phyloP scores from a whole-genome alignment of 768 basidiomycete species.

The Gyrodon lividus region DNA sequence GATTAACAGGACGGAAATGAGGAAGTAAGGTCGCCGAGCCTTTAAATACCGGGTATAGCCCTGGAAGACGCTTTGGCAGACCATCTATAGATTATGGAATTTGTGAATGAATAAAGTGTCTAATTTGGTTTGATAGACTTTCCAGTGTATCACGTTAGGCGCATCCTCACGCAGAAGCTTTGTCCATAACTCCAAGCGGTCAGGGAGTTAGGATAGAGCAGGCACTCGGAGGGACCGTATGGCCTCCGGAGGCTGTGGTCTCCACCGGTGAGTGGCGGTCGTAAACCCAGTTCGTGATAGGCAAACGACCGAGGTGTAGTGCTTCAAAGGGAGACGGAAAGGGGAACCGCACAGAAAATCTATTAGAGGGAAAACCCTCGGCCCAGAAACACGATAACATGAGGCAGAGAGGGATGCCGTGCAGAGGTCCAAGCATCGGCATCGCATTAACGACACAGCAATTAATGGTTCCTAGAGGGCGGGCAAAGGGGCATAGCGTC shows the following conservation, averaged over 20 bases:
- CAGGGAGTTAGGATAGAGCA: conserved; percentile 4
- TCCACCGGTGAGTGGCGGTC: conserved; percentile 12
- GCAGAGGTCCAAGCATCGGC: conserved; percentile 12
- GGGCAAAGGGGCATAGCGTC: background rate
- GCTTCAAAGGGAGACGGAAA: background rate
- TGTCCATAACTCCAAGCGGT: background rate
- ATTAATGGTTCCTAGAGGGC: background rate
- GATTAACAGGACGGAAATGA: conserved; percentile 7
- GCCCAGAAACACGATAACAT: conserved; percentile 1
- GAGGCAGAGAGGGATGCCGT: conserved; percentile 19
- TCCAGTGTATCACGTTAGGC: conserved; percentile 30
- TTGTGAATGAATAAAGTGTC: too few species aligned
- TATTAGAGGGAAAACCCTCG: background rate
- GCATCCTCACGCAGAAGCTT: background rate
- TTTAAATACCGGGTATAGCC: conserved; percentile 23
- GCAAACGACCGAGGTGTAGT: background rate
- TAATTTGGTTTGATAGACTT: conserved; percentile 18
- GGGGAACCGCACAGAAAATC: background rate
- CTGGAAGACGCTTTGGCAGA: conserved; percentile 19
- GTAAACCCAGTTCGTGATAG: background rate
- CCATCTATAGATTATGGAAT: conserved; percentile 19
- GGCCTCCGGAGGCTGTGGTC: conserved; percentile 22
- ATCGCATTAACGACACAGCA: conserved; percentile 28
- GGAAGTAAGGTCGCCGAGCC: conserved; percentile 1
- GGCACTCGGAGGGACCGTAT: conserved; percentile 7